Evolutionary conservation across 306 rosid species (phyloP).

Genomic region (Lupinus albus): DNA sequence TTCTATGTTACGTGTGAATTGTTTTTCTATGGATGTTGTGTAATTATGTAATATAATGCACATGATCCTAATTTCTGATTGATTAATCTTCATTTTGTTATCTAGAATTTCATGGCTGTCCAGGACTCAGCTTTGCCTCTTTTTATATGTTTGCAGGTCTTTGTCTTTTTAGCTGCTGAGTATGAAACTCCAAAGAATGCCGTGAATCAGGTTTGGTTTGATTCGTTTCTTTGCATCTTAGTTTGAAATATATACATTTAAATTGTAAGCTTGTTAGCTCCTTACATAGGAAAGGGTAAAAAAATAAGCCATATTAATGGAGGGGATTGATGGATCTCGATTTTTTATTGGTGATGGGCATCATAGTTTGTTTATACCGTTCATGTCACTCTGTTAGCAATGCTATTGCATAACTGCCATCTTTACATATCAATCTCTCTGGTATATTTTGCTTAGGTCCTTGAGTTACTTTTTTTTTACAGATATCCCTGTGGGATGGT

Average conservation of each 20-base stretch:
- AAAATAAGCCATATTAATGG: conserved; percentile 15
- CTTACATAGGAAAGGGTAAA: neutral
- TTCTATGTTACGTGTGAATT: conserved; percentile 20
- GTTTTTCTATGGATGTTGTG: neutral
- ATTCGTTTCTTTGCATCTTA: conserved; percentile 14
- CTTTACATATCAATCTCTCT: conserved; percentile 4
- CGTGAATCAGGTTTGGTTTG: conserved; percentile 75
- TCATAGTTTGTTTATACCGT: conserved; percentile 12
- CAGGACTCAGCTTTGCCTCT: conserved; percentile 35
- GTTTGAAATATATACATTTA: conserved; percentile 12
- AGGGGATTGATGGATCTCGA: conserved; percentile 13
- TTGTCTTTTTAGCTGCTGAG: conserved; percentile 91
- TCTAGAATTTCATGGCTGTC: conserved; percentile 24
- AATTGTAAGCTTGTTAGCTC: conserved; percentile 11
- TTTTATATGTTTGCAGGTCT: conserved; percentile 63
- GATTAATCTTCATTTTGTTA: conserved; percentile 12
- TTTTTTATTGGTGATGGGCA: conserved; percentile 10
- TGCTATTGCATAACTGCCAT: conserved; percentile 28
- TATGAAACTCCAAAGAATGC: conserved; percentile 79
- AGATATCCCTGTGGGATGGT: conserved; percentile 97
- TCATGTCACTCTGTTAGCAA: conserved; percentile 14
- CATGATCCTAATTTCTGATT: conserved; percentile 9
- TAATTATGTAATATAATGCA: neutral
- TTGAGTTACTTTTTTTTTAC: conserved; percentile 36
- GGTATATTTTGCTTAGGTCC: conserved; percentile 19